Base-by-base conservation (phyloP, 805 yeast genomes). In the Saccharomycopsis fodiens region DNA sequence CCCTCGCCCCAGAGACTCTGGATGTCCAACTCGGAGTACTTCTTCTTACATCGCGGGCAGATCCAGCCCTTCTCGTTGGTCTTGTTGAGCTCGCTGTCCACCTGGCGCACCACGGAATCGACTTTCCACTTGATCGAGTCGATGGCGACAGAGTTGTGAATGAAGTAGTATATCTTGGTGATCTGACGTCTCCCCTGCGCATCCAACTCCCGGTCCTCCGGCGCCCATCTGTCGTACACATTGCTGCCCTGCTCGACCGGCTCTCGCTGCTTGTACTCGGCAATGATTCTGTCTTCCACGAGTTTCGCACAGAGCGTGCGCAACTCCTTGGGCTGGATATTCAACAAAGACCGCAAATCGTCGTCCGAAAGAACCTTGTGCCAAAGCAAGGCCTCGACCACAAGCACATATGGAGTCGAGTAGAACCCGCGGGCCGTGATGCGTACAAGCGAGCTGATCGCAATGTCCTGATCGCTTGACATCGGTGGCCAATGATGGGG, bases 61-160 rank as follows among this genome's bases (percentile, higher is more conserved):
- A 85, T 73, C 59, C 85, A 93, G 2, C 97, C 98, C 58, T 93
- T 95, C 1, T 97, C 95, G 54, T 87, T 89, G 56, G 82, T 85
- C 52, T 79, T 84, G 42, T 86, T 80, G 65, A 91, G 74, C 57
- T 88, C 95, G 52, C 83, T 85, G 58, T 86, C 86, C 46, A 89
- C 70, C 45, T 72, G 62, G 54, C 81, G 82, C 12, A 86, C 97
- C 22, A 93, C 73, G 39, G 85, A 77, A 61, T 91, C 96, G 48
- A 91, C 85, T 59, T 89, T 88, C 97, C 97, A 93, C 64, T 93
- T 93, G 59, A 93, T 79, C 3, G 96, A 79, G 65, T 93, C 98
- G 35, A 93, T 85, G 0, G 97, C 95, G 61, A 88, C 95, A 2
- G 96, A 86, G 59, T 76, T 78, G 59, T 87, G 96, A 45, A 91